Conservation (phyloP, 1,139 yeast species). For the Arxiozyma slooffiae region DNA sequence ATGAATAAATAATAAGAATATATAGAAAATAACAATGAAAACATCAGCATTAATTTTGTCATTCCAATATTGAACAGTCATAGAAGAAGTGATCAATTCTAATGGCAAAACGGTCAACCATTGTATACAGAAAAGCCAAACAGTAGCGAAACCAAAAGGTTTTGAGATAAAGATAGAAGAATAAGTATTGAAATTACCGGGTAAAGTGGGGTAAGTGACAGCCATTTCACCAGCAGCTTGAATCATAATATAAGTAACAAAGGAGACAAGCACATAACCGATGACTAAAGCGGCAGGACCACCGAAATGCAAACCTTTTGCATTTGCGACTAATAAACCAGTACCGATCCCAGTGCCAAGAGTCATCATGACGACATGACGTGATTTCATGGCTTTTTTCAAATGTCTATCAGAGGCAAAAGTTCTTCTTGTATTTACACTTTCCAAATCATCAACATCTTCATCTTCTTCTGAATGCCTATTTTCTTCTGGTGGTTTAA, state of each 20-base stretch:
- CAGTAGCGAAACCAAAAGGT: slow-evolving; percentile 71
- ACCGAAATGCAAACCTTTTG: slow-evolving; percentile 52
- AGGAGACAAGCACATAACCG: slow-evolving; percentile 56
- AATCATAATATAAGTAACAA: slow-evolving; percentile 59
- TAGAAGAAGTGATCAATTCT: slow-evolving; percentile 67
- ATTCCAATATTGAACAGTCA: slow-evolving; percentile 60
- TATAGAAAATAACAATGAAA: slow-evolving; percentile 51
- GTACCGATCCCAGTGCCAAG: slow-evolving; percentile 78
- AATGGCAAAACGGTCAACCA: slow-evolving; percentile 71
- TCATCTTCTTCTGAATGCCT: neutral
- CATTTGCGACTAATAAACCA: slow-evolving; percentile 65
- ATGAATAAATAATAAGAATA: slow-evolving; percentile 44
- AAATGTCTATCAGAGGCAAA: slow-evolving; percentile 18
- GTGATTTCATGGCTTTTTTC: slow-evolving; percentile 38
- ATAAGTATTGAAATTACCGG: slow-evolving; percentile 67
- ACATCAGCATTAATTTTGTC: slow-evolving; percentile 48
- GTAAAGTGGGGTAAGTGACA: slow-evolving; percentile 57
- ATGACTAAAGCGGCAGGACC: slow-evolving; percentile 71
- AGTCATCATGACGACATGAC: slow-evolving; percentile 58
- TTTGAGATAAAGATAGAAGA: slow-evolving; percentile 55
- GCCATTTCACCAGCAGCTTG: slow-evolving; percentile 78
- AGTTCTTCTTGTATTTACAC: neutral
- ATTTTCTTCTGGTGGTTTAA: slow-evolving; percentile 4
- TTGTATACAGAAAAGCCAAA: slow-evolving; percentile 70
- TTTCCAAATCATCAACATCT: slow-evolving; percentile 2